Base-by-base conservation (phyloP, 768 basidiomycete genomes). In the Clavaria fumosa region DNA sequence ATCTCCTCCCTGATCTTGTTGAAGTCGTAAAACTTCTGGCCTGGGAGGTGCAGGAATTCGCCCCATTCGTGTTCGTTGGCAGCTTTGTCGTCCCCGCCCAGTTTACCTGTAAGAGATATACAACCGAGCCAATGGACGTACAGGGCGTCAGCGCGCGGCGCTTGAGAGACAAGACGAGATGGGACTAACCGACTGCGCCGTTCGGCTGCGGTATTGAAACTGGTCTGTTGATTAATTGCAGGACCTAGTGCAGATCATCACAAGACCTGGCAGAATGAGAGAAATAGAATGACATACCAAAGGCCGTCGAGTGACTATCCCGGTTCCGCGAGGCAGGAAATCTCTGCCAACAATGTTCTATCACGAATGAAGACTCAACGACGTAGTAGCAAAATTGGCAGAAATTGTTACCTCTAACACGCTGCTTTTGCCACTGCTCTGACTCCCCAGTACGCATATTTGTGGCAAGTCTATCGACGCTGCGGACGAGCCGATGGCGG, bases 331-430 rank as follows among this genome's bases (percentile, higher is more conserved):
- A 60, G 95, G 95, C 54, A 99, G 57, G 69, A 99, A 99, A 59
- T 99, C 95, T 47, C 93, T 75, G 42, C 95, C 95, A 39, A 96
- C 91, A 47, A 96, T 90, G 62, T 97, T 95, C 89, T 93, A 47
- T 19, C 35, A 34, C n/a, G n/a, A n/a, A n/a, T n/a, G n/a, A n/a
- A n/a, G n/a, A n/a, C n/a, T n/a, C n/a, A n/a, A n/a, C n/a, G n/a
- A n/a, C n/a, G n/a, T n/a, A n/a, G n/a, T n/a, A n/a, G n/a, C n/a
- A n/a, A n/a, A n/a, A n/a, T n/a, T n/a, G n/a, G n/a, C n/a, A n/a
- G n/a, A n/a, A n/a, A n/a, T 31, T 46, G 69, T 41, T 47, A 84
- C 84, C 77, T 89, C 85, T 28, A 89, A 69, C 35, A 89, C 85
- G 61, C 81, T 84, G 68, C 85, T 89, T 68, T 89, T 89, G 41